Percentiles rank a stretch among this genome's conserved stretches.
These are phyloP conservation scores for Obba rivulosa DNA, from an alignment of 768 basidiomycete genomes.

Conservation along the genomic window DNA sequence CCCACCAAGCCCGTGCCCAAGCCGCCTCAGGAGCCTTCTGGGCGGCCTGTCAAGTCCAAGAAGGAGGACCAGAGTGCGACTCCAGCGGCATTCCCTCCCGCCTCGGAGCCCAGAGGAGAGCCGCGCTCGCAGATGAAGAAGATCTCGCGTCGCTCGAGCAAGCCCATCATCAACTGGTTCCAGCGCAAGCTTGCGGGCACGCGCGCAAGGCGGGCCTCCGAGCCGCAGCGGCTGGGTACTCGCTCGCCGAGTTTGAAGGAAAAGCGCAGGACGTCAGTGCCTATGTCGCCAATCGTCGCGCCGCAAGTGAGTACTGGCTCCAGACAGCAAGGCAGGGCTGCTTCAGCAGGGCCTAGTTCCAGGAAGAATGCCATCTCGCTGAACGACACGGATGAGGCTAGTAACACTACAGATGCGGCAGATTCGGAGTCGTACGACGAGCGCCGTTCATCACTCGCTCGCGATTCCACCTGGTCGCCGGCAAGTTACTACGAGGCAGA, in stretches of 20 bases:
- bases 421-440: conserved; percentile 38
- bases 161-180: conserved; percentile 87
- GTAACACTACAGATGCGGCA: conserved; percentile 29
- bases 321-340: conserved; percentile 15
- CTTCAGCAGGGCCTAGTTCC: conserved; percentile 8
- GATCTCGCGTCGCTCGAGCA: conserved; percentile 62
- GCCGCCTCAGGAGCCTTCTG: conserved; percentile 5
- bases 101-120: neutral
- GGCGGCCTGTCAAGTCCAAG: conserved; percentile 18
- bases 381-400: conserved; percentile 49
- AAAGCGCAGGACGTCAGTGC: conserved; percentile 21
- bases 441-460: conserved; percentile 54
- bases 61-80: conserved; percentile 11
- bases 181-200: conserved; percentile 80
- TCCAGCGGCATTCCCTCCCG: neutral
- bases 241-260: conserved; percentile 16
- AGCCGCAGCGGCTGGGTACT: conserved; percentile 19
- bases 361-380: conserved; percentile 49
- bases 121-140: conserved; percentile 46
- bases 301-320: conserved; percentile 13
- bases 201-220: conserved; percentile 45
- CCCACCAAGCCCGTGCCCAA: conserved; percentile 5
- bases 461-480: conserved; percentile 78
- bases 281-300: conserved; percentile 14
- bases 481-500: conserved; percentile 77